Base-by-base conservation (phyloP, 2,329 filamentous ascomycete genomes). In the Plectosphaerella plurivora region DNA sequence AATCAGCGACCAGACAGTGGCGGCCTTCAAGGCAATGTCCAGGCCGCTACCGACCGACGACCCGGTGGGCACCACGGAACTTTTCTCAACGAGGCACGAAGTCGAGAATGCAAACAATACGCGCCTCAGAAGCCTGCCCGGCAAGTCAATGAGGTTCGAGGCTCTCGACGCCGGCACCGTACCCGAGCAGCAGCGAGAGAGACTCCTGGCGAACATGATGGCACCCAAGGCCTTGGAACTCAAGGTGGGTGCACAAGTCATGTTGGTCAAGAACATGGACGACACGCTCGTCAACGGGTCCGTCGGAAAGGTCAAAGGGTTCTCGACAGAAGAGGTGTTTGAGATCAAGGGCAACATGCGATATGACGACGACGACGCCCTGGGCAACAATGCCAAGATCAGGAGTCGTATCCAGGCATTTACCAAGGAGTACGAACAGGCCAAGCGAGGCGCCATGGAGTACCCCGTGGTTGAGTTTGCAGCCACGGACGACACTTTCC, bases 181-280 rank as follows among this genome's bases (percentile, higher is more conserved):
- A 3, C 22, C 22, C 5, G 22, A 22, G 22, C 22, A 22, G 5
- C 22, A 22, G 37, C 86, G 89, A 33, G 91, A 96, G 45, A 92
- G 85, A 64, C 70, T 97, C 1, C 75, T 99, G 6, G 70, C 81
- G 6, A 96, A 93, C 64, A 96, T 95, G 83, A 97, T 99, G 89
- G 92, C 94, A 0, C 92, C 94, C 0, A 87, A 87, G 60, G 65
- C 71, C 0, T 82, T 99, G 18, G 83, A 88, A 35, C 73, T 99
- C 28, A 97, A 97, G 68, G 87, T 94, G 57, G 90, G 91, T 10
- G 90, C 94, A 0, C 95, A 99, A 66, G 95, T 99, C 45, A 99
- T 99, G 94, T 76, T 99, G n/a, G 97, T 99, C 77, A 99, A 99
- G 70, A 99, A 99, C 62, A 87, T 97, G 72, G 94, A 99, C 64